phyloP scores from a whole-genome alignment of 164 flowering plant species.

The Vitis rotundifolia region DNA sequence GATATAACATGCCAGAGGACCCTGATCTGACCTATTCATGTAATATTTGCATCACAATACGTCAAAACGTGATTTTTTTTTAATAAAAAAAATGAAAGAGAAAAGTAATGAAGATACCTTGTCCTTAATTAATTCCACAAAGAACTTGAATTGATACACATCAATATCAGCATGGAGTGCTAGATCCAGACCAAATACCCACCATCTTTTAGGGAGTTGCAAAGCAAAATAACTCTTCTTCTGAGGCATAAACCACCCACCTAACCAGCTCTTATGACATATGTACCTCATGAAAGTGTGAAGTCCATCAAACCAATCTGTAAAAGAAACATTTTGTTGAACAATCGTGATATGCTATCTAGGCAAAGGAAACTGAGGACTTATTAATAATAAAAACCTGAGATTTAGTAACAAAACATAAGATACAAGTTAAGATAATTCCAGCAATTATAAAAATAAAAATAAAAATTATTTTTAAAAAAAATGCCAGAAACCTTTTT shows the following conservation, averaged over 20 bases:
- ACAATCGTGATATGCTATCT: neutral
- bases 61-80: neutral
- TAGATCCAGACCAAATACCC: slow-evolving; percentile 97
- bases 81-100: neutral
- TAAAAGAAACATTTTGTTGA: neutral
- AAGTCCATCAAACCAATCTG: slow-evolving; percentile 99
- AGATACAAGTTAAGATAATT: neutral
- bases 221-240: slow-evolving; percentile 97
- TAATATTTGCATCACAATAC: neutral
- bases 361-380: neutral
- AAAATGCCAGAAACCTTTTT: too few species aligned
- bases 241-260: slow-evolving; percentile 99
- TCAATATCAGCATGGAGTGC: slow-evolving; percentile 98
- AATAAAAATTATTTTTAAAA: neutral
- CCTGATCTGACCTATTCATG: neutral
- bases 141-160: slow-evolving; percentile 95
- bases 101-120: slow-evolving; percentile 51
- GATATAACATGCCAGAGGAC: too few species aligned
- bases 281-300: slow-evolving; percentile 94
- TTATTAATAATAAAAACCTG: neutral
- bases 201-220: slow-evolving; percentile 95
- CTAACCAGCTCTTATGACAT: slow-evolving; percentile 98
- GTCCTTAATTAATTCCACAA: slow-evolving; percentile 63
- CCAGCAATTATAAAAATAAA: neutral
- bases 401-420: neutral